Conservation (phyloP, 371 early-diverging fungal species). For the Conidiobolus coronatus region DNA sequence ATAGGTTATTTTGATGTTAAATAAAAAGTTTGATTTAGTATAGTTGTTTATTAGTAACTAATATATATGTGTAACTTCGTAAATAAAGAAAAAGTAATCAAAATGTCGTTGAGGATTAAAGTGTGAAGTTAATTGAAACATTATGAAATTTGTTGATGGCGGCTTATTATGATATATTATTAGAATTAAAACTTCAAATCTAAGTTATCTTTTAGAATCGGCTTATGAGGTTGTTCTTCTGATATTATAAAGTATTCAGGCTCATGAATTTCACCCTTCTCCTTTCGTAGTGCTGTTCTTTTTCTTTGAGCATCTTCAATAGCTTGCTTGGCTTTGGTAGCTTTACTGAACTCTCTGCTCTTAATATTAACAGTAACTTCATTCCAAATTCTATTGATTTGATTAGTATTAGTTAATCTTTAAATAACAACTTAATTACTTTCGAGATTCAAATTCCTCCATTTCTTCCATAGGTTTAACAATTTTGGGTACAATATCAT, state of each 20-base stretch:
- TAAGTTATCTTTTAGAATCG: too few species aligned
- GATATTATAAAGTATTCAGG: slow-evolving; percentile 4
- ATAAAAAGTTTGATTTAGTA: too few species aligned
- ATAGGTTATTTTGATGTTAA: too few species aligned
- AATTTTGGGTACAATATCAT: slow-evolving; percentile 17
- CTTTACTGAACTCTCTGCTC: slow-evolving; percentile 14
- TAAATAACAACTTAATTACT: slow-evolving; percentile 1
- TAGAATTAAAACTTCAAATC: too few species aligned
- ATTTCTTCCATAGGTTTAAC: slow-evolving; percentile 26
- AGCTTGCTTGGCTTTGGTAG: slow-evolving; percentile 21
- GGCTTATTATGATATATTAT: too few species aligned
- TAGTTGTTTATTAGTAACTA: too few species aligned
- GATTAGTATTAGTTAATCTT: not conserved
- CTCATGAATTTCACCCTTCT: slow-evolving; percentile 8
- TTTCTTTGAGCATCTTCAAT: slow-evolving; percentile 25
- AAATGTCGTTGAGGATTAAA: too few species aligned
- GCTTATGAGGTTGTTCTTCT: too few species aligned
- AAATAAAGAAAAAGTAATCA: too few species aligned
- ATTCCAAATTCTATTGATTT: slow-evolving; percentile 14
- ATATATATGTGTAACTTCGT: too few species aligned
- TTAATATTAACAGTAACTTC: slow-evolving; percentile 17
- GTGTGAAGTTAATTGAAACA: too few species aligned
- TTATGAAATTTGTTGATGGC: too few species aligned
- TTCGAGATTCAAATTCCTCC: slow-evolving; percentile 26
- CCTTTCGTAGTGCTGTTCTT: slow-evolving; percentile 14